Conservation (phyloP, 495 filamentous ascomycete species). For the Haplographium delicatum region DNA sequence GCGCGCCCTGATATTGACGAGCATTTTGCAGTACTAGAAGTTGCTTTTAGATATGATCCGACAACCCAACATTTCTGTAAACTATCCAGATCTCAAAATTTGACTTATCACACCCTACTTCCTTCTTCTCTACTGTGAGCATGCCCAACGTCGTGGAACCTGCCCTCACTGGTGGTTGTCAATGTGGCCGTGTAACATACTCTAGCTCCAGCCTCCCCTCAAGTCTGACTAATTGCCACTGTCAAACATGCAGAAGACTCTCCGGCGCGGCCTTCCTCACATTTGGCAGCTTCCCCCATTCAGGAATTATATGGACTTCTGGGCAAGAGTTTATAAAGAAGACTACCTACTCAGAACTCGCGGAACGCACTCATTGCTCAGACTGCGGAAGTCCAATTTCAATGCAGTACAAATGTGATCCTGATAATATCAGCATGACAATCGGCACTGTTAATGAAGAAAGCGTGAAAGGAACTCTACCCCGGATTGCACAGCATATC, state of each 20-base stretch:
- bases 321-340: neutral
- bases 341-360: constrained; percentile 13
- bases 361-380: constrained; percentile 17
- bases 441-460: constrained; percentile 22
- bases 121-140: no score
- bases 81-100: no score
- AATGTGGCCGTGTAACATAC: constrained; percentile 22
- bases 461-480: constrained; percentile 19
- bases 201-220: constrained; percentile 17
- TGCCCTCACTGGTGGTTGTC: constrained; percentile 18
- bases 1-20: neutral
- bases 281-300: constrained; percentile 16
- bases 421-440: constrained; percentile 15
- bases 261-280: constrained; percentile 21
- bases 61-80: no score
- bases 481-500: constrained; percentile 16
- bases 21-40: no score
- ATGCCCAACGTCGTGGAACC: no score
- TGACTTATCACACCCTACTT: no score
- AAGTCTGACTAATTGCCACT: constrained; percentile 23
- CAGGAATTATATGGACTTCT: constrained; percentile 10
- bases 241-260: constrained; percentile 21
- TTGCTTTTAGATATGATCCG: neutral
- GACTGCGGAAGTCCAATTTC: constrained; percentile 22
- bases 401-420: constrained; percentile 23